Evolutionary conservation across 2,329 filamentous ascomycete genomes (phyloP).

Genomic region (Onygenales sp.): DNA sequence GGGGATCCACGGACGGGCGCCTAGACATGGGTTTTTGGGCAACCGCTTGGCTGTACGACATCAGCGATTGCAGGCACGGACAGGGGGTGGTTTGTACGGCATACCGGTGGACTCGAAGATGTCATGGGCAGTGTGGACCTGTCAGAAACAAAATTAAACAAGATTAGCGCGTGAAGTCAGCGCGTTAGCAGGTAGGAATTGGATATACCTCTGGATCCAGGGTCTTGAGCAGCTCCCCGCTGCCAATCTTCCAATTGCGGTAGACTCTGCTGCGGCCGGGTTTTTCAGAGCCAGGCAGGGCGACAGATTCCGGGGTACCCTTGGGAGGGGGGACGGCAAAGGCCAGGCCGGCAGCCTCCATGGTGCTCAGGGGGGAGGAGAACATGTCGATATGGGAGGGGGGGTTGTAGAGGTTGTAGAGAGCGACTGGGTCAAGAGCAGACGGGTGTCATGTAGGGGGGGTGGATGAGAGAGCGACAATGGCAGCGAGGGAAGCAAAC

Average conservation of each 20-base stretch:
- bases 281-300: conserved; percentile 63
- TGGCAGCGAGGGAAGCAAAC: neutral
- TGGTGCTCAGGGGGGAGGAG: conserved; percentile 2
- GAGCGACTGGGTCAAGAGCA: neutral
- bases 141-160: neutral
- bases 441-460: neutral
- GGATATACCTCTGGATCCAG: conserved; percentile 54
- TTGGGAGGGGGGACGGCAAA: conserved; percentile 49
- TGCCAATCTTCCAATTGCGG: conserved; percentile 68
- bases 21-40: conserved; percentile 65
- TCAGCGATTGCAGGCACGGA: too few species aligned
- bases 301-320: conserved; percentile 67
- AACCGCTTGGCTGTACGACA: conserved; percentile 40
- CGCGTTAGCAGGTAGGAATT: conserved; percentile 4
- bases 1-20: conserved; percentile 69
- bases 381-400: conserved; percentile 5
- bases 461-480: neutral
- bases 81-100: neutral
- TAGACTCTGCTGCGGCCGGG: conserved; percentile 69
- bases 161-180: neutral
- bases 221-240: conserved; percentile 58
- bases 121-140: conserved; percentile 64
- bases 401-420: neutral
- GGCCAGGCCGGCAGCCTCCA: conserved; percentile 1
- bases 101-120: conserved; percentile 59